Evolutionary conservation across 2,329 filamentous ascomycete genomes (phyloP).

Genomic region (Clonostachys rhizophaga): DNA sequence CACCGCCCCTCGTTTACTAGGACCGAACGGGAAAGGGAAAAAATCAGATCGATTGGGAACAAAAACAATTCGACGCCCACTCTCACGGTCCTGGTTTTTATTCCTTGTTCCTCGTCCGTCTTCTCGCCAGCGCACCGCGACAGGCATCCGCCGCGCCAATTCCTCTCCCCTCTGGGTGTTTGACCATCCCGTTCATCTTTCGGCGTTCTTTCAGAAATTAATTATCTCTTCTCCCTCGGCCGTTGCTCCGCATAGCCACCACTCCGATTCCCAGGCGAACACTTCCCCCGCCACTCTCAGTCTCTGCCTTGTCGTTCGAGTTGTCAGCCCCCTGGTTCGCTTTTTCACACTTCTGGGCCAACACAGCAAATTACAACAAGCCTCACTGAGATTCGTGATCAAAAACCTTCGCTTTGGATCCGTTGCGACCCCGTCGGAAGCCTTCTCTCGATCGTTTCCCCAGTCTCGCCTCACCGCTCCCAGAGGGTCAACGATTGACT

Average conservation of each 20-base stretch:
- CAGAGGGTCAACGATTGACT: conserved; percentile 1
- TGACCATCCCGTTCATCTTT: conserved; percentile 26
- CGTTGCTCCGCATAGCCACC: neutral
- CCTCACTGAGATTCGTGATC: too few species aligned
- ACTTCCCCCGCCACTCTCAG: conserved; percentile 6
- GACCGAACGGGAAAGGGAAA: conserved; percentile 10
- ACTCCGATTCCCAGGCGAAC: neutral
- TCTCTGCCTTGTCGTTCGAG: neutral
- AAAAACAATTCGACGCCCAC: neutral
- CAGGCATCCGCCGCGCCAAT: conserved; percentile 40
- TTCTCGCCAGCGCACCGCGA: conserved; percentile 4
- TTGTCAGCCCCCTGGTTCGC: too few species aligned
- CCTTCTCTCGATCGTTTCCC: too few species aligned
- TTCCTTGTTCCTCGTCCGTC: conserved; percentile 4
- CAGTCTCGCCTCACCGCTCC: conserved; percentile 1
- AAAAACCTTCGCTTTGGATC: too few species aligned
- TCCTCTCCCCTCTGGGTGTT: conserved; percentile 29
- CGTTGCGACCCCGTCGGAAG: too few species aligned
- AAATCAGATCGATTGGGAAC: conserved; percentile 6
- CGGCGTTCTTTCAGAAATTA: conserved; percentile 18
- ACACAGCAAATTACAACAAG: too few species aligned
- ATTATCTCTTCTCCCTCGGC: conserved; percentile 21
- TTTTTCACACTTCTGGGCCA: too few species aligned
- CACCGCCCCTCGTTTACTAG: neutral
- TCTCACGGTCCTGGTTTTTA: conserved; percentile 1